Conservation (phyloP, 768 basidiomycete species). For the Gloeopeniophorella convolvens region DNA sequence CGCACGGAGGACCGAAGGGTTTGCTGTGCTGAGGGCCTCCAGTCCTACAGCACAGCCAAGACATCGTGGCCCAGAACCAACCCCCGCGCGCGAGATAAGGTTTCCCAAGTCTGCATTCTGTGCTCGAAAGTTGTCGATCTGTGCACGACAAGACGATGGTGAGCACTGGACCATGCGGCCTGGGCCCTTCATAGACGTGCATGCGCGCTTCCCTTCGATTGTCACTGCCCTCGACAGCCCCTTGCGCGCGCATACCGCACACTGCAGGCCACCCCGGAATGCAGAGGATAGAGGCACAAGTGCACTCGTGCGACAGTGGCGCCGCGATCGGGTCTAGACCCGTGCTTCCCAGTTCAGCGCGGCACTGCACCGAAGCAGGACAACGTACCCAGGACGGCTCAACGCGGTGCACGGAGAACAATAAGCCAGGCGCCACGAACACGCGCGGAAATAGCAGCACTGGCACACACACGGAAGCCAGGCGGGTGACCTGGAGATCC, state of each 20-base stretch:
- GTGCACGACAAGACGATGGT: not conserved
- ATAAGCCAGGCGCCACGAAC: constrained; percentile 1
- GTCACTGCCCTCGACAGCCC: no score
- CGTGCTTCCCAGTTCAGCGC: constrained; percentile 3
- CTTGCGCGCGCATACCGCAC: not conserved
- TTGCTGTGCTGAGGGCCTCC: not conserved
- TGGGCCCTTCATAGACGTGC: constrained; percentile 3
- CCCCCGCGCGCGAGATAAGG: not conserved
- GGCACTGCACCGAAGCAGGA: not conserved
- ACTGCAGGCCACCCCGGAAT: not conserved
- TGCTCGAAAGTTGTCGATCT: no score
- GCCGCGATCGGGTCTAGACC: constrained; percentile 3
- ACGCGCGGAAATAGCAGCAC: no score
- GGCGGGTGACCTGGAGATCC: constrained; percentile 9
- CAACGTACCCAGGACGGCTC: constrained; percentile 2
- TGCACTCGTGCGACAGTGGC: not conserved
- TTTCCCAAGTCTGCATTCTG: no score
- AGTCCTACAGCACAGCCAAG: constrained; percentile 6
- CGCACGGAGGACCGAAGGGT: not conserved
- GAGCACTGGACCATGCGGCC: constrained; percentile 2
- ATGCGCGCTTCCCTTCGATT: constrained; percentile 3
- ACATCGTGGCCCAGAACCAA: not conserved
- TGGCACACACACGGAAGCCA: constrained; percentile 3
- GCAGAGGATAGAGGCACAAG: not conserved
- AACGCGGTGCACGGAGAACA: not conserved